Evolutionary conservation across 352 stramenopile species (phyloP), one percentile per base, ranked within the genome.

Genomic region (Pythium coloratum): DNA sequence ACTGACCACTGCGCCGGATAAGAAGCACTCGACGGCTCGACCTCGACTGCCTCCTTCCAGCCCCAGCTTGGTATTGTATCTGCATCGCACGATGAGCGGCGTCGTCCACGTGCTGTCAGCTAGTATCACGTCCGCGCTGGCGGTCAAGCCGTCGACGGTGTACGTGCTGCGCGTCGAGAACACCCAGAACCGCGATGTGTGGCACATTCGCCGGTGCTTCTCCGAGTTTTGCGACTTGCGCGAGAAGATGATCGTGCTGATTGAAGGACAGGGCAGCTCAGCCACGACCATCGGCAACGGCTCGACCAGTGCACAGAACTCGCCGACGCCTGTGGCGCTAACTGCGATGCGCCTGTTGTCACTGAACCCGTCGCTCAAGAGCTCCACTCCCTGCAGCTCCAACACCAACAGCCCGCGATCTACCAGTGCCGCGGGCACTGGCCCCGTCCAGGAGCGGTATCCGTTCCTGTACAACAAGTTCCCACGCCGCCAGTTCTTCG

Each of bases 151-250:
- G 49, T 93, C 84, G 8, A 93, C 84, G 0, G 74, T 93, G 28
- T 93, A 93, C 75, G 80, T 90, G 20, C 55, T 93, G 30, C 73
- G 76, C 13, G 75, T 91, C 32, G 80, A 88, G 54, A 83, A 89
- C 69, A 64, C 61, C 20, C 65, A 75, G 51, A 82, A 62, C 9
- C 60, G 62, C 33, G 55, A 76, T 47, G 77, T 72, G 55, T 92
- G 84, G 84, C 82, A 89, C 64, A 62, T 91, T 30, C 81, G 78
- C 40, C 81, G 84, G 14, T 90, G 82, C 64, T 92, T 92, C 58
- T 81, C 81, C 28, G 84, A 92, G 47, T 92, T 92, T 56, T 86
- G 80, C 38, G 84, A 90, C 64, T 62, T 92, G 54, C 81, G 82
- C 42, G 84, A 90, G 33, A 84, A 88, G 49, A 76, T 92, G 60